Percentiles rank a stretch among this genome's conserved stretches.
These are phyloP conservation scores for Lippia alba DNA, from an alignment of 305 asterid genomes.

Conservation along the genomic window DNA sequence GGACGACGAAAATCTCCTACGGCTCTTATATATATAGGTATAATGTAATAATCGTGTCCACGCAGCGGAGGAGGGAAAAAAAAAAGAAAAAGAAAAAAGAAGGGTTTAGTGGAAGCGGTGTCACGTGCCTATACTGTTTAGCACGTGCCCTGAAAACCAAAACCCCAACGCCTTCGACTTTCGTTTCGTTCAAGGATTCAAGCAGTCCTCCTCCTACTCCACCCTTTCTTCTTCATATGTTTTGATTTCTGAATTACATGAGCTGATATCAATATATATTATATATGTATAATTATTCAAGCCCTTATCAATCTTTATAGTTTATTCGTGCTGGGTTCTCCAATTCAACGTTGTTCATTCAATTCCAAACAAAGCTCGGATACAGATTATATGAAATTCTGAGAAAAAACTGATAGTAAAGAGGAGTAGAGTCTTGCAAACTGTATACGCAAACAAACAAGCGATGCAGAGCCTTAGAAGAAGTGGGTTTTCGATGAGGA, in stretches of 20 bases:
- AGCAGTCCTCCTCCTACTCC: background rate
- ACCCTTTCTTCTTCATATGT: background rate
- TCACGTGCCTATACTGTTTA: conserved; percentile 29
- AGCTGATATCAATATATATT: background rate
- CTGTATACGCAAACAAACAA: conserved; percentile 18
- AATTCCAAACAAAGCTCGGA: background rate
- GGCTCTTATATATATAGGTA: no score
- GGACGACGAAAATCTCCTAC: no score
- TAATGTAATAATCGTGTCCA: no score
- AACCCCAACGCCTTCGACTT: conserved; percentile 25
- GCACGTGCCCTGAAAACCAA: conserved; percentile 32
- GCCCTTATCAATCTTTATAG: background rate
- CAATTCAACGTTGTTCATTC: background rate
- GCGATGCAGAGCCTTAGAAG: conserved; percentile 48
- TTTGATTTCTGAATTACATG: conserved; percentile 23
- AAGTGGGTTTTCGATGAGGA: conserved; percentile 56
- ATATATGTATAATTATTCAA: background rate
- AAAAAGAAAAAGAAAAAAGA: no score
- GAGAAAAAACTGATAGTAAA: background rate
- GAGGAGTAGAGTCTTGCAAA: conserved; percentile 16
- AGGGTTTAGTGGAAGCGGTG: background rate
- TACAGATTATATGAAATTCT: background rate
- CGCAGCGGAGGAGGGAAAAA: no score
- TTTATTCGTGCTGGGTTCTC: background rate
- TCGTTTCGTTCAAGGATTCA: conserved; percentile 1